A percentile compares a stretch with the other conserved stretches of the same genome.
These are phyloP conservation scores for Cajanus cajan DNA, from an alignment of 306 rosid genomes.

Conservation along the genomic window DNA sequence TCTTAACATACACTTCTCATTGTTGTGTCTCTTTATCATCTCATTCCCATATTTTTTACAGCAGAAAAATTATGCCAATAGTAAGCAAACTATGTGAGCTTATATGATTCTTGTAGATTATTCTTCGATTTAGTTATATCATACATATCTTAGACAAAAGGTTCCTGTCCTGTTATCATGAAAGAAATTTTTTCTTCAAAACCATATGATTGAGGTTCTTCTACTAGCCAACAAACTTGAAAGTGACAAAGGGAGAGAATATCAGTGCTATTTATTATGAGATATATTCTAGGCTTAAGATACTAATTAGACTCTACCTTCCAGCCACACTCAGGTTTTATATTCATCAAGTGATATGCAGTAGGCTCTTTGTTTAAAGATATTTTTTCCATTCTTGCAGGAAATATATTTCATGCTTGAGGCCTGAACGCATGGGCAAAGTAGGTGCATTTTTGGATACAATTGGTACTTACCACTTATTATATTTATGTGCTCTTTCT, in stretches of 20 bases:
- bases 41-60: not conserved
- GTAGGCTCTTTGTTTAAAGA: not conserved
- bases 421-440: slow-evolving; percentile 72
- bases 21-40: not conserved
- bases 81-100: not conserved
- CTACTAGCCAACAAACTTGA: not conserved
- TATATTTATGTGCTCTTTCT: slow-evolving; percentile 4
- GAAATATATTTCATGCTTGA: slow-evolving; percentile 81
- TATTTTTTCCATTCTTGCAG: slow-evolving; percentile 44
- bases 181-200: not conserved
- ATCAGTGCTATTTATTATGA: not conserved
- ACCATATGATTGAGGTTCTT: not conserved
- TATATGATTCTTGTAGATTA: not conserved
- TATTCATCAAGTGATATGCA: not conserved
- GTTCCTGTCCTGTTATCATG: not conserved
- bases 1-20: slow-evolving; percentile 14
- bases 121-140: not conserved
- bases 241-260: not conserved
- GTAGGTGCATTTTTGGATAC: slow-evolving; percentile 68
- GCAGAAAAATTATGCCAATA: not conserved
- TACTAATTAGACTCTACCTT: not conserved
- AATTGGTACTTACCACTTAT: slow-evolving; percentile 55
- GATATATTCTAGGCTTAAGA: not conserved
- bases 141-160: not conserved
- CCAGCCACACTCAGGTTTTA: not conserved